Base-by-base conservation (phyloP, 257 asterid species). In the Lithospermum erythrorhizon region DNA sequence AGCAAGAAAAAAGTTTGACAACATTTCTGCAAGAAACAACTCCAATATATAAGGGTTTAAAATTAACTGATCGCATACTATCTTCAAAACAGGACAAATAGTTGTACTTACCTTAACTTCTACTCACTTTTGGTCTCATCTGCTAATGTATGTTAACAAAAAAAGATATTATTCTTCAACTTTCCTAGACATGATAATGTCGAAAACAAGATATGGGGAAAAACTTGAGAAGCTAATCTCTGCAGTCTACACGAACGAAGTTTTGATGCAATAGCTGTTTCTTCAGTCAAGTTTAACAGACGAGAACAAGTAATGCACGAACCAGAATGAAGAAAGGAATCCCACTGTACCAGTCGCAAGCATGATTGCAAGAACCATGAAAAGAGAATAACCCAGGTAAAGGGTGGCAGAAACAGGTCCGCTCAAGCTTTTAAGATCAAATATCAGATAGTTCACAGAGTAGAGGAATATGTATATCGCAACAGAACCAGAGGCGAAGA, bases 321-420 rank as follows among this genome's bases (percentile, higher is more conserved):
- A 89, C 90, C 95, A 89, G 76, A 89, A 86, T 6, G 95, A 89
- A 9, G 90, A 77, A 62, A 89, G 86, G 82, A 89, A 84, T 53
- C 95, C 95, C 45, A 89, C 89, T 0, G 95, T 84, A 19, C 95
- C 97, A 0, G 97, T 89, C 13, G 97, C 95, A 21, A 89, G 87
- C 95, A 86, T 89, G 57, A 89, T 74, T 1, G 94, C 97, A 8
- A 75, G 16, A 23, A 79, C 97, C 97, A 89, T 89, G 73, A 86
- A 81, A 58, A 86, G 83, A 15, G 95, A 83, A 69, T 89, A 89
- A 0, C 97, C 97, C 6, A 86, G 78, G 81, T 86, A 89, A 49
- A 89, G 91, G 15, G 94, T 82, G 2, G 95, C 95, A 1, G 96
- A 88, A 55, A 88, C 87, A 2, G 95, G 90, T 2, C 95, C 95